Conservation (phyloP, 768 basidiomycete species). For the Lyophyllum semitale region DNA sequence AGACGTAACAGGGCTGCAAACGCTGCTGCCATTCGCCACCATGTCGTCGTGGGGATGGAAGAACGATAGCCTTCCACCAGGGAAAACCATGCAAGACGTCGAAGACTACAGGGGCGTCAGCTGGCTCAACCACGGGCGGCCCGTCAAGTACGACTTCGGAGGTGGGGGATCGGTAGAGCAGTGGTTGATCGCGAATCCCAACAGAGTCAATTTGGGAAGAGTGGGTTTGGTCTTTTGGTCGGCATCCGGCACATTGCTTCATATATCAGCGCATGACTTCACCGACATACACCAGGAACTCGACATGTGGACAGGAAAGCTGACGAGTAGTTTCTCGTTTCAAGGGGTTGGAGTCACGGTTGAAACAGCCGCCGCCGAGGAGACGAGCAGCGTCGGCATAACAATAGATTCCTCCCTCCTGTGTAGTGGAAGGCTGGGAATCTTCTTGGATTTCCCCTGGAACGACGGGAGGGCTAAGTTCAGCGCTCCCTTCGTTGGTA, state of each 20-base stretch:
- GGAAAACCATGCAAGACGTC: constrained; percentile 42
- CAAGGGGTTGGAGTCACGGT: constrained; percentile 38
- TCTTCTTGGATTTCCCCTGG: constrained; percentile 64
- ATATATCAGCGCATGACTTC: constrained; percentile 41
- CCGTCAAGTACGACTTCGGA: constrained; percentile 53
- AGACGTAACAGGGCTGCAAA: constrained; percentile 61
- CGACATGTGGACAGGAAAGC: constrained; percentile 57
- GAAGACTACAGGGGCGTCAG: constrained; percentile 49
- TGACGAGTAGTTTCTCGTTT: constrained; percentile 47
- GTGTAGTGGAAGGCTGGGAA: constrained; percentile 35
- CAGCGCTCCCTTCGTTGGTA: constrained; percentile 58
- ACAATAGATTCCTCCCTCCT: constrained; percentile 42
- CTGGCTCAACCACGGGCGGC: constrained; percentile 51
- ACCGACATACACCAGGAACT: constrained; percentile 38
- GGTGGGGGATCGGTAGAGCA: constrained; percentile 47
- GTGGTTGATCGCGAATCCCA: constrained; percentile 61
- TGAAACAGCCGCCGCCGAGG: constrained; percentile 39
- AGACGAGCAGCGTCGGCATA: constrained; percentile 41
- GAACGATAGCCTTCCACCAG: constrained; percentile 52
- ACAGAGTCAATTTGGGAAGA: constrained; percentile 56
- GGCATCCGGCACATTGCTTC: constrained; percentile 21
- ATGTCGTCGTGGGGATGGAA: constrained; percentile 67
- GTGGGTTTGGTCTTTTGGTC: constrained; percentile 47
- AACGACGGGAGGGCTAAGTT: constrained; percentile 59
- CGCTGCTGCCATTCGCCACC: constrained; percentile 54